Base-by-base conservation (phyloP, 2,329 filamentous ascomycete species). In the Phaeosphaeria sp. region DNA sequence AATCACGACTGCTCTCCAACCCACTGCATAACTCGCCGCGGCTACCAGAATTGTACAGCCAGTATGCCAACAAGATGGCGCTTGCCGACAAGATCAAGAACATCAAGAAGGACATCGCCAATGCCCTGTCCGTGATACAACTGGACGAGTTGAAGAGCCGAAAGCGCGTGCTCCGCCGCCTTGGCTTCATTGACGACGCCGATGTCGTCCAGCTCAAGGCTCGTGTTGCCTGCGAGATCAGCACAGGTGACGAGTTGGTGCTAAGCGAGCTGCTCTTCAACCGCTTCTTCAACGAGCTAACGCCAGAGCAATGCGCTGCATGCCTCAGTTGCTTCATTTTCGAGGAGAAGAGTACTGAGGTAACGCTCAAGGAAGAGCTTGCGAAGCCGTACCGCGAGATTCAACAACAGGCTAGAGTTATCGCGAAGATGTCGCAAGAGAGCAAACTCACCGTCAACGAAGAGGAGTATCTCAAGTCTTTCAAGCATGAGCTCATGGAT, bases 171-270 rank as follows among this genome's bases (percentile, higher is more conserved):
- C 85, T 99, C 27, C 92, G 96, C 47, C 92, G 95, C 53, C 86
- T 99, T 11, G 92, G 91, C 4, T 99, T 99, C 79, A 96, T 97
- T 79, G 96, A 97, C 75, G 95, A 98, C 59, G 86, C 88, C 51
- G 95, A 98, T 75, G 93, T 99, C 1, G 93, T 99, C 8, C 91
- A 98, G 80, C 86, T 98, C 72, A 99, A 99, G 81, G 95, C 94
- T 11, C 91, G 96, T 55, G 96, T 98, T 2, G 95, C 95, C 1
- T 99, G 95, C 78, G 94, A 99, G 80, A 98, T 99, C 64, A 97
- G 92, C 61, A 97, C 94, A 0, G 95, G 94, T 36, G 95, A 99
- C 72, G 96, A 99, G 76, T 83, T 99, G 43, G 88, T 99, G 63
- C 85, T 99, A 5, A 93, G 91, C 13, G 95, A 99, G 78, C 84